These are phyloP conservation scores for Zygnema circumcarinatum DNA, from an alignment of 139 green algal genomes.

Conservation along the genomic window DNA sequence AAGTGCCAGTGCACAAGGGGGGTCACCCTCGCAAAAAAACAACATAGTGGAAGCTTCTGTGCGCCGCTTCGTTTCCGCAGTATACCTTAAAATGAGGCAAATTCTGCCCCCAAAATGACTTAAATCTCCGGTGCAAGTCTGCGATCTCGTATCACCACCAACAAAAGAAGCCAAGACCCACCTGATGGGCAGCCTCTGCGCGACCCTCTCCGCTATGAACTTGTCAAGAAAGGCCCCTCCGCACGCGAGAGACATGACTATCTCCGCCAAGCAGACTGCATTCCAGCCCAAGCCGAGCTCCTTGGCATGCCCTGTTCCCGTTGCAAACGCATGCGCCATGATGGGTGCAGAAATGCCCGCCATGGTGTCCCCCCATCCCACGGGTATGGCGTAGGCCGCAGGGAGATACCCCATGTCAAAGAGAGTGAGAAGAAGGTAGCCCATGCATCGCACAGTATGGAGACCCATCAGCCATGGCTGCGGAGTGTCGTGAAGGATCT, in stretches of 20 bases:
- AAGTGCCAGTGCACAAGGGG: too few species aligned
- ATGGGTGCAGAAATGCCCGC: background rate
- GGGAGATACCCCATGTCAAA: constrained; percentile 15
- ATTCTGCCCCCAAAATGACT: too few species aligned
- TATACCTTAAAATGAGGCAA: too few species aligned
- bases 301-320: background rate
- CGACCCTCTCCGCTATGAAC: background rate
- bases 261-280: constrained; percentile 2
- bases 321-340: constrained; percentile 30
- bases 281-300: background rate
- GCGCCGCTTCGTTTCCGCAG: too few species aligned
- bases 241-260: background rate
- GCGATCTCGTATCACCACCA: too few species aligned
- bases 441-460: background rate
- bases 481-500: background rate
- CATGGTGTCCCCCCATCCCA: background rate
- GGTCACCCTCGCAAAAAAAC: too few species aligned
- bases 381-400: background rate
- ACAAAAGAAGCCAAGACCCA: background rate
- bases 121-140: too few species aligned
- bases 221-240: background rate
- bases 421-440: constrained; percentile 16
- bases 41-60: too few species aligned
- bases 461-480: constrained; percentile 32
- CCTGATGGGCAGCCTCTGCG: background rate